Conservation (phyloP, 2,329 filamentous ascomycete species). For the Rutstroemia sp. region DNA sequence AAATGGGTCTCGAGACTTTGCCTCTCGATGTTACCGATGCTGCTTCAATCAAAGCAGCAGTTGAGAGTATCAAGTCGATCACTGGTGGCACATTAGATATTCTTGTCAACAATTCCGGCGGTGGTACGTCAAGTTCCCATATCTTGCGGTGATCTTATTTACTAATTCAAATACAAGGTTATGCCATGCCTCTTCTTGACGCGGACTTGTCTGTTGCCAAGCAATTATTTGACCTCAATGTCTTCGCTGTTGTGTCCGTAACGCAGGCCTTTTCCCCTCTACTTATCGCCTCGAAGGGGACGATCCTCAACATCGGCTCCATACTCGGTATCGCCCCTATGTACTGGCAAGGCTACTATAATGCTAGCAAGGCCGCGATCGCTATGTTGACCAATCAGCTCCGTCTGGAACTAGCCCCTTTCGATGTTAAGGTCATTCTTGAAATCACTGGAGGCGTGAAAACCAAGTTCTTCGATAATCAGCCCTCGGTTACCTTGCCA, state of each 20-base stretch:
- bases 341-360: conserved; percentile 20
- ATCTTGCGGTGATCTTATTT: neutral
- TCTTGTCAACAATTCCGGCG: conserved; percentile 39
- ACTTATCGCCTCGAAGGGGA: conserved; percentile 28
- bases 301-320: conserved; percentile 39
- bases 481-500: conserved; percentile 11
- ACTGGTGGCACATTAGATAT: conserved; percentile 34
- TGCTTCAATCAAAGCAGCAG: conserved; percentile 30
- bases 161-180: conserved; percentile 15
- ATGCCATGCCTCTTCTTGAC: conserved; percentile 29
- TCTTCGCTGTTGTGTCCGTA: conserved; percentile 28
- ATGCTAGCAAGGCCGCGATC: conserved; percentile 20
- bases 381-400: conserved; percentile 15
- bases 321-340: conserved; percentile 14
- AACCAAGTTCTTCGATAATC: conserved; percentile 20
- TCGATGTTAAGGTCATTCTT: conserved; percentile 18
- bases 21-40: conserved; percentile 34
- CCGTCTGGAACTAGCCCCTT: conserved; percentile 17
- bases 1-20: conserved; percentile 29
- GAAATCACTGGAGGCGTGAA: conserved; percentile 18
- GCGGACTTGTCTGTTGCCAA: conserved; percentile 22
- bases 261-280: conserved; percentile 28
- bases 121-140: conserved; percentile 12
- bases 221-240: conserved; percentile 28
- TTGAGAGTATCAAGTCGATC: conserved; percentile 26